Evolutionary conservation across 2,329 filamentous ascomycete genomes (phyloP).

Genomic region (Hypoxylon sp.): DNA sequence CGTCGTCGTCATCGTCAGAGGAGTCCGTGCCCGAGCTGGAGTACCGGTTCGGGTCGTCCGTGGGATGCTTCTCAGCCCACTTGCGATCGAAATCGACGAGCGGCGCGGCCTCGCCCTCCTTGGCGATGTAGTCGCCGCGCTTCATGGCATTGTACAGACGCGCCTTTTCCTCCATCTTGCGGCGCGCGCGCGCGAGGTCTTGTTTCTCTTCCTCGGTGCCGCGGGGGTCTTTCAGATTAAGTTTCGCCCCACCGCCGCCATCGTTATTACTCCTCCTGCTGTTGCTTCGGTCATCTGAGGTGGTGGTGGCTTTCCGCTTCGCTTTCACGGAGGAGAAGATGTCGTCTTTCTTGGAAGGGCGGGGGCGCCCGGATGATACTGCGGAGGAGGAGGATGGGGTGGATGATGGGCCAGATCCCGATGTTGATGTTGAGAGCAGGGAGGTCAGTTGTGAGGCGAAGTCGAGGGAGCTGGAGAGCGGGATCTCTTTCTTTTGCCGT

Average conservation of each 20-base stretch:
- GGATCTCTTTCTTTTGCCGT: constrained; percentile 77
- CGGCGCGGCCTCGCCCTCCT: constrained; percentile 74
- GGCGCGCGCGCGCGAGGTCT: constrained; percentile 78
- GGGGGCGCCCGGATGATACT: constrained; percentile 65
- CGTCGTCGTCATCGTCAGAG: constrained; percentile 56
- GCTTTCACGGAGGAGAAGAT: constrained; percentile 74
- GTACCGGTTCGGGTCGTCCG: constrained; percentile 54
- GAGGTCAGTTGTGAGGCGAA: constrained; percentile 91
- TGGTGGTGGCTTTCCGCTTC: constrained; percentile 66
- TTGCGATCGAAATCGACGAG: constrained; percentile 97
- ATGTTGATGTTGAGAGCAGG: constrained; percentile 74
- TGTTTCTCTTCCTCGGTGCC: constrained; percentile 75
- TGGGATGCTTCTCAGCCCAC: constrained; percentile 84
- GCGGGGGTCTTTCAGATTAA: constrained; percentile 66
- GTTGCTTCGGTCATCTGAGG: constrained; percentile 67
- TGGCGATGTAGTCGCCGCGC: constrained; percentile 83
- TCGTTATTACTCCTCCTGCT: too few species aligned
- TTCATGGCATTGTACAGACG: constrained; percentile 91
- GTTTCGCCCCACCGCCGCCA: constrained; percentile 47
- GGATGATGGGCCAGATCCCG: constrained; percentile 54
- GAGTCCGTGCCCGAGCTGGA: constrained; percentile 69
- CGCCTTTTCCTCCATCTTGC: constrained; percentile 91
- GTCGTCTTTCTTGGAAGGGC: constrained; percentile 71
- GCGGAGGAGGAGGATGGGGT: constrained; percentile 58
- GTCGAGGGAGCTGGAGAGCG: constrained; percentile 80